Conservation (phyloP, 768 basidiomycete species). For the Fibroporia radiculosa region DNA sequence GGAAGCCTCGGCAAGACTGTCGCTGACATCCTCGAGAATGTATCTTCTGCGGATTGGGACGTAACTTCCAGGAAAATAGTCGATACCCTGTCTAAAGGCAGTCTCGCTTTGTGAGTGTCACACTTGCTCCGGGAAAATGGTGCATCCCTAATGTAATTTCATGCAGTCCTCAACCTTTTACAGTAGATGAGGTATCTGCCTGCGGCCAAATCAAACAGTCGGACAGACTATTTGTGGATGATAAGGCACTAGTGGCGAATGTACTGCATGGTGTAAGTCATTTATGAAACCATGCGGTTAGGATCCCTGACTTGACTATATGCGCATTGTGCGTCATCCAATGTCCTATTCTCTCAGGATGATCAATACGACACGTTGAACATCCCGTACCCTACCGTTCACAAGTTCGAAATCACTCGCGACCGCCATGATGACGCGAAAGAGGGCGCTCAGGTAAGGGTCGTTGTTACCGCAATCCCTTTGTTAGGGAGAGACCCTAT, state of each 20-base stretch:
- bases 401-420: slow-evolving; percentile 15
- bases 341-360: slow-evolving; percentile 21
- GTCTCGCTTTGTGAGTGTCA: slow-evolving; percentile 40
- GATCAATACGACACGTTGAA: slow-evolving; percentile 46
- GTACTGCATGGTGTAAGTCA: slow-evolving; percentile 27
- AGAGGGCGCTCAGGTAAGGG: not conserved
- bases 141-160: too few species aligned
- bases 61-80: slow-evolving; percentile 39
- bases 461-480: not conserved
- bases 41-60: slow-evolving; percentile 44
- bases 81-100: slow-evolving; percentile 36
- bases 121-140: too few species aligned
- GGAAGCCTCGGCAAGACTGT: slow-evolving; percentile 33
- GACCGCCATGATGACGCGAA: not conserved
- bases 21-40: slow-evolving; percentile 32
- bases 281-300: not conserved
- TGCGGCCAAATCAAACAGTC: slow-evolving; percentile 29
- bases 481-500: not conserved
- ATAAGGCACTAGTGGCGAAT: slow-evolving; percentile 42
- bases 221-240: slow-evolving; percentile 47
- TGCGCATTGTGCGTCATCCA: slow-evolving; percentile 5
- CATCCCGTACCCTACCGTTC: slow-evolving; percentile 32
- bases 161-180: slow-evolving; percentile 54
- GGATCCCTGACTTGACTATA: slow-evolving; percentile 23
- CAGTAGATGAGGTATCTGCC: slow-evolving; percentile 31